phyloP scores from a whole-genome alignment of 73 alveolate species.

The Uronychia setigera region DNA sequence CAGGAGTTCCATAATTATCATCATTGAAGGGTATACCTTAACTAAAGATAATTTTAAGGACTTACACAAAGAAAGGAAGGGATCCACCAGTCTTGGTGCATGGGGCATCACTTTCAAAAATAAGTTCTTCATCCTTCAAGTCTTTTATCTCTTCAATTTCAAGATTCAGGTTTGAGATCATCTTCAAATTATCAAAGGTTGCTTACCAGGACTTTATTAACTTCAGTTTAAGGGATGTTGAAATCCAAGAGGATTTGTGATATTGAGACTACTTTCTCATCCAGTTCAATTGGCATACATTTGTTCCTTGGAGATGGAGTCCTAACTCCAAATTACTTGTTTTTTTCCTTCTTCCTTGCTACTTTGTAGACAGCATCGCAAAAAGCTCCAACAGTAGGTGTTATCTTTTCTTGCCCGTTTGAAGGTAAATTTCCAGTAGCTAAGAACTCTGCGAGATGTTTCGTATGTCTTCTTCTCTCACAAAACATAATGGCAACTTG shows the following conservation, averaged over 20 bases:
- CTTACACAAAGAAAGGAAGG: background rate
- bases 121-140: background rate
- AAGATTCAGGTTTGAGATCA: background rate
- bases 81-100: background rate
- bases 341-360: background rate
- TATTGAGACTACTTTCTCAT: background rate
- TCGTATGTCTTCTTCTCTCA: background rate
- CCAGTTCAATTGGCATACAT: background rate
- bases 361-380: background rate
- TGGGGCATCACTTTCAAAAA: background rate
- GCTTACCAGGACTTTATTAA: background rate
- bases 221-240: background rate
- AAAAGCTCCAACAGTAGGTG: background rate
- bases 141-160: background rate
- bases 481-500: background rate
- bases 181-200: background rate
- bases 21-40: background rate
- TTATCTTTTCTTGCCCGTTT: background rate
- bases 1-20: background rate
- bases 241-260: background rate
- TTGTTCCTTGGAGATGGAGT: too few species aligned
- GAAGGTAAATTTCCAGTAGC: background rate
- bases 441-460: background rate
- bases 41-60: background rate
- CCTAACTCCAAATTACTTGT: too few species aligned